phyloP scores from a whole-genome alignment of 805 yeast species.

The Wickerhamomyces tratensis region DNA sequence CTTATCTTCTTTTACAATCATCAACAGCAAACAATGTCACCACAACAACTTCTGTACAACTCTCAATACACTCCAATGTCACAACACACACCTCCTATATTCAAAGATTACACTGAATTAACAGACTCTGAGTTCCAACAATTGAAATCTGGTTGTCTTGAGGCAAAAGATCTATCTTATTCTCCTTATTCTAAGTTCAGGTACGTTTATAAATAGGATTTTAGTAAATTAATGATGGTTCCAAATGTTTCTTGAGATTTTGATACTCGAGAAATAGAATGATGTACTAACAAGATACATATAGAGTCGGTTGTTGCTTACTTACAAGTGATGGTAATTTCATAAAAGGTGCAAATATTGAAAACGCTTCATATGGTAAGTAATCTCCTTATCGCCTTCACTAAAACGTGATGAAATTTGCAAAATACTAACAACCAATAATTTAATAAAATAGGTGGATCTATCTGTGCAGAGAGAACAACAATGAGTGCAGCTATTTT shows the following conservation, averaged over 20 bases:
- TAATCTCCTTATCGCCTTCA: not conserved
- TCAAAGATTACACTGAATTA: constrained; percentile 9
- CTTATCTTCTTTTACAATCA: constrained; percentile 2
- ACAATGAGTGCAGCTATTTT: constrained; percentile 50
- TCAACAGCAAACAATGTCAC: constrained; percentile 1
- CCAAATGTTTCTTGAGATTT: too few species aligned
- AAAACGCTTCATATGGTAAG: constrained; percentile 81
- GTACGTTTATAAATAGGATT: constrained; percentile 3
- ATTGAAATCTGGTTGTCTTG: constrained; percentile 20
- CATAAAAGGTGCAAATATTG: constrained; percentile 78
- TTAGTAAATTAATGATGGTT: not conserved
- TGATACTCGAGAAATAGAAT: too few species aligned
- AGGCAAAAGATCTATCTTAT: constrained; percentile 33
- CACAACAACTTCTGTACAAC: not conserved
- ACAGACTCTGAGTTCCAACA: constrained; percentile 15
- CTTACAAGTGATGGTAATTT: constrained; percentile 38
- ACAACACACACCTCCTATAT: not conserved
- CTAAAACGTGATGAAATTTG: constrained; percentile 16
- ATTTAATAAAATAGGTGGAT: constrained; percentile 27
- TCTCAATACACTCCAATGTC: not conserved
- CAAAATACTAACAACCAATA: not conserved
- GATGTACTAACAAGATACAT: too few species aligned
- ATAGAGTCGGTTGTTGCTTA: constrained; percentile 73
- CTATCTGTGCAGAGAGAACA: constrained; percentile 70
- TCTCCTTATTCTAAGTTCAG: constrained; percentile 36